A percentile compares a stretch with the other conserved stretches of the same genome.
These are phyloP conservation scores for Phytopythium helicoides DNA, from an alignment of 352 stramenopile genomes.

Conservation along the genomic window DNA sequence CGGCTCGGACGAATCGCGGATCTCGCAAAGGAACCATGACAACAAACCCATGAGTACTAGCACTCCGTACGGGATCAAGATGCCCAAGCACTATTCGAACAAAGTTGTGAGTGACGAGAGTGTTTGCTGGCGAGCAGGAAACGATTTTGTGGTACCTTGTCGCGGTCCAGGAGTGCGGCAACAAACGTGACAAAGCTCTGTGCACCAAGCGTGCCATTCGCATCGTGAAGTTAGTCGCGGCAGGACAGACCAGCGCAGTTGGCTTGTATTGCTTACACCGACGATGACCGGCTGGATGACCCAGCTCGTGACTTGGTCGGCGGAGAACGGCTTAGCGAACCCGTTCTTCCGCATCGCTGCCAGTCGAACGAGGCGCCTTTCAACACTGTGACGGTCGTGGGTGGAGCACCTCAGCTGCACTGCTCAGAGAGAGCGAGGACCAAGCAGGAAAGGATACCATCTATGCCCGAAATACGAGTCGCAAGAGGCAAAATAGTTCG, in stretches of 20 bases:
- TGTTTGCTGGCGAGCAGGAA: neutral
- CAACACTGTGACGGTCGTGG: too few relatives aligned
- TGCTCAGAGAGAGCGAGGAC: too few relatives aligned
- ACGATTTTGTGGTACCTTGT: slow-evolving; percentile 34
- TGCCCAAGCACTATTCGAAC: slow-evolving; percentile 40
- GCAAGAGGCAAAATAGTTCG: too few relatives aligned
- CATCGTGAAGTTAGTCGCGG: neutral
- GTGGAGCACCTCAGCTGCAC: too few relatives aligned
- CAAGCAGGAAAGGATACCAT: too few relatives aligned
- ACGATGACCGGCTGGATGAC: slow-evolving; percentile 69
- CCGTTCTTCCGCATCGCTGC: slow-evolving; percentile 56
- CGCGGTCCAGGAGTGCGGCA: slow-evolving; percentile 40
- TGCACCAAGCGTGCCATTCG: neutral
- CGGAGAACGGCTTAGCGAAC: slow-evolving; percentile 78
- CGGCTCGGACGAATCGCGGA: slow-evolving; percentile 49
- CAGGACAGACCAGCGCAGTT: neutral
- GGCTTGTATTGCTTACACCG: slow-evolving; percentile 30
- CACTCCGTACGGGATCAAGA: slow-evolving; percentile 61
- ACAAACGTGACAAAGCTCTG: slow-evolving; percentile 74
- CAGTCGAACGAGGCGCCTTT: too few relatives aligned
- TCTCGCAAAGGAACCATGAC: slow-evolving; percentile 73
- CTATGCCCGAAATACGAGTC: too few relatives aligned
- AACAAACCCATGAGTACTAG: slow-evolving; percentile 53
- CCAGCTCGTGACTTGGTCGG: slow-evolving; percentile 76
- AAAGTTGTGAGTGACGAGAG: neutral